Evolutionary conservation across 495 filamentous ascomycete genomes (phyloP), one percentile per base, ranked within the genome.

Genomic region (Polyplosphaeria fusca): DNA sequence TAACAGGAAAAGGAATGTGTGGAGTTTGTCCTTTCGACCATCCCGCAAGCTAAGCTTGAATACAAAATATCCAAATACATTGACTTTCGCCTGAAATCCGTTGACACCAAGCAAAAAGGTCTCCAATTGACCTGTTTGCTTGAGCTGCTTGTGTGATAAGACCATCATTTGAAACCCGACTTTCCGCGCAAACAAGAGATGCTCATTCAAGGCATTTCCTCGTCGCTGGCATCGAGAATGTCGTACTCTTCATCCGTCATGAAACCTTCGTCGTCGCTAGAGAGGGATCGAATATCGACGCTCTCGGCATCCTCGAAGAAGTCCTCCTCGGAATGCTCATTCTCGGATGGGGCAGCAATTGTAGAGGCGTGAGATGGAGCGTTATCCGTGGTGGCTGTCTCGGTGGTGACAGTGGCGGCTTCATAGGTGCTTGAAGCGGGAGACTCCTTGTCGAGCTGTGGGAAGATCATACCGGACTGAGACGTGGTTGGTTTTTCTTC

Each of bases 201-300:
- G 30, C 30, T 35, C 30, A 35, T 35, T 53, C 24, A 61, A 14
- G 37, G 43, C 43, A 55, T 49, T 69, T 98, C 93, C 67, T 95
- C 91, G 58, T 97, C 94, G 55, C 88, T 94, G 20, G 91, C 94
- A 74, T 95, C 89, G 24, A 97, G 84, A 58, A 97, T 86, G 60
- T 98, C 93, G 64, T 96, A 98, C 74, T 98, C 93, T 64, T 97
- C 93, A 61, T 98, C 93, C 12, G 94, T 96, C 72, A 94, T 71
- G 77, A 94, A 96, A 5, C 83, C 86, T 47, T 88, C 88, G 38
- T 75, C 77, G 20, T 82, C 63, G 67, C 84, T 86, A 19, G 37
- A 30, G 13, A 51, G 24, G 41, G 81, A 81, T 74, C 76, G 53
- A 20, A 67, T 59, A 38, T 68, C 66, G 25, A 68, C 43, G 58